phyloP scores from a whole-genome alignment of 805 yeast species.

The Cyberlindnera euphorbiiphila region DNA sequence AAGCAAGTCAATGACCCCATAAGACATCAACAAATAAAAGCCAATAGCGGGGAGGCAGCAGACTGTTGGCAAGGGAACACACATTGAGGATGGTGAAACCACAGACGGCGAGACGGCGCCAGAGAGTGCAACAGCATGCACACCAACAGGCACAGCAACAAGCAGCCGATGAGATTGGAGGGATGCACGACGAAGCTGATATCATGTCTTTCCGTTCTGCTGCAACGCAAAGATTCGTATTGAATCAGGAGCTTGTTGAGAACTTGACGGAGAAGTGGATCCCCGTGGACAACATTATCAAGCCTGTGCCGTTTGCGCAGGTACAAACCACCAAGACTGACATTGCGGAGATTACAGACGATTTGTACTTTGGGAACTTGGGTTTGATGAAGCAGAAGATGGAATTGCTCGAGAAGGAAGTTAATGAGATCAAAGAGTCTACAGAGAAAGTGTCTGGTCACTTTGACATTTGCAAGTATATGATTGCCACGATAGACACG shows the following conservation, averaged over 20 bases:
- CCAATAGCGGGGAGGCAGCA: too few species aligned
- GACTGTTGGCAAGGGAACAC: too few species aligned
- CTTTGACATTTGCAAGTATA: constrained; percentile 2
- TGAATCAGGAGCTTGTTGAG: constrained; percentile 48
- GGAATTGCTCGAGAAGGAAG: constrained; percentile 17
- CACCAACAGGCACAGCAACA: constrained; percentile 16
- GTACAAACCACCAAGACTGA: constrained; percentile 18
- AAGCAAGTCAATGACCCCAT: too few species aligned
- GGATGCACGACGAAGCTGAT: constrained; percentile 50
- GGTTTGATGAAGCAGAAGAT: constrained; percentile 24
- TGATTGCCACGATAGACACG: constrained; percentile 10
- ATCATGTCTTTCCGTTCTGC: constrained; percentile 45
- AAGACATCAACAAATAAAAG: too few species aligned
- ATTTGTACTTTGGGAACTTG: constrained; percentile 26
- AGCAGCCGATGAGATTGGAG: constrained; percentile 23
- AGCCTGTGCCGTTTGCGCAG: constrained; percentile 33
- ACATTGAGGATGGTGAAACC: constrained; percentile 29
- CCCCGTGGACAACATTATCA: constrained; percentile 42
- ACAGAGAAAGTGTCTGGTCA: constrained; percentile 3
- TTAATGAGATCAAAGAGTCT: constrained; percentile 14
- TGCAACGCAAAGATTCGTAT: constrained; percentile 39
- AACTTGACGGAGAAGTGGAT: constrained; percentile 43
- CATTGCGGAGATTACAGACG: constrained; percentile 16
- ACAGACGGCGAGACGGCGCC: constrained; percentile 24
- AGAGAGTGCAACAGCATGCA: constrained; percentile 19